phyloP scores from a whole-genome alignment of 495 filamentous ascomycete genomes.

The Aspergillus heteromorphus region DNA sequence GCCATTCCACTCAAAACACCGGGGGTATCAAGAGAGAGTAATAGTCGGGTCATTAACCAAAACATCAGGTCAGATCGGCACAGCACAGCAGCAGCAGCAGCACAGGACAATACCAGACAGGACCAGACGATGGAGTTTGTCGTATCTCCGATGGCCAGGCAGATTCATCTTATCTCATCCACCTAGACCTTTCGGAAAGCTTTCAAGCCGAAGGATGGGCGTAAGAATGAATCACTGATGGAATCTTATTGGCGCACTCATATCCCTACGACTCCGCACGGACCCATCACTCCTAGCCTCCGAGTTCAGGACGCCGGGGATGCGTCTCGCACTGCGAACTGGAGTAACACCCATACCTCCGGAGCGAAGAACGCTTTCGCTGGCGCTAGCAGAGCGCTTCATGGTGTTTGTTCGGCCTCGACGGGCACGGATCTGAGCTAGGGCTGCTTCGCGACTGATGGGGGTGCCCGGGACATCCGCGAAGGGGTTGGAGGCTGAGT shows the following conservation, averaged over 20 bases:
- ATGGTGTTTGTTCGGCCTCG: slow-evolving; percentile 43
- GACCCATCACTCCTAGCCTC: slow-evolving; percentile 27
- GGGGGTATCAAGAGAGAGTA: slow-evolving; percentile 21
- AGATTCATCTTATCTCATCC: neutral
- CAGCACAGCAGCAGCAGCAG: too few species aligned
- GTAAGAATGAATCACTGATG: slow-evolving; percentile 27
- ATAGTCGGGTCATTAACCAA: slow-evolving; percentile 5
- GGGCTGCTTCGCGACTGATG: slow-evolving; percentile 45
- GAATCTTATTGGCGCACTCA: slow-evolving; percentile 39
- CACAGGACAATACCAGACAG: too few species aligned
- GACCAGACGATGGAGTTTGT: neutral
- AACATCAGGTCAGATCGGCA: neutral
- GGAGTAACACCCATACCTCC: slow-evolving; percentile 23
- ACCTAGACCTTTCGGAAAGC: too few species aligned
- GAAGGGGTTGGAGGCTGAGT: slow-evolving; percentile 19
- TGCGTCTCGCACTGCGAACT: slow-evolving; percentile 26
- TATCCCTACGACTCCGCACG: slow-evolving; percentile 29
- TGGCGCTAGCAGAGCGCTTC: slow-evolving; percentile 38
- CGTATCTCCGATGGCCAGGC: too few species aligned
- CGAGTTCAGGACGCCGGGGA: slow-evolving; percentile 31
- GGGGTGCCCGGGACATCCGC: slow-evolving; percentile 33
- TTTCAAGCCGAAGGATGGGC: too few species aligned
- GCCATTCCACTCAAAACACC: slow-evolving; percentile 15
- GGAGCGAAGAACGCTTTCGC: slow-evolving; percentile 28
- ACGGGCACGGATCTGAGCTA: slow-evolving; percentile 47